Percentiles rank a stretch among this genome's conserved stretches.
Conservation (phyloP, 306 rosid genomes). For the Glycyrrhiza uralensis region DNA sequence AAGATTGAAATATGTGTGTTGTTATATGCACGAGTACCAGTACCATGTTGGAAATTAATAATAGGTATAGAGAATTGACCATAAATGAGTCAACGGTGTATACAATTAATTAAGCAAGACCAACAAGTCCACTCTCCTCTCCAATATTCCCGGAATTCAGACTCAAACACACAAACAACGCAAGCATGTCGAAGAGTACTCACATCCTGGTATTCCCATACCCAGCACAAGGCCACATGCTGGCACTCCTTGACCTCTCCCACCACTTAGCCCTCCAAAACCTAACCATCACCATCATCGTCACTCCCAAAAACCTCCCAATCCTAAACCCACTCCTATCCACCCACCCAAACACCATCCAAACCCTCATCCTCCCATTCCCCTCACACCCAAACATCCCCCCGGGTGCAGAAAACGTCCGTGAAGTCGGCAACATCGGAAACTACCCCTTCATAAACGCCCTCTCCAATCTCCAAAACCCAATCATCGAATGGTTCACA, state of each 20-base stretch:
- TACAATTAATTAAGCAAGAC: no score
- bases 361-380: constrained; percentile 52
- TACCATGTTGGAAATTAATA: no score
- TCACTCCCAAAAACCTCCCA: constrained; percentile 65
- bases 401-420: constrained; percentile 43
- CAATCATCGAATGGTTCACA: constrained; percentile 29
- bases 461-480: constrained; percentile 29
- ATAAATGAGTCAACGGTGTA: no score
- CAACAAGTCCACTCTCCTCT: no score
- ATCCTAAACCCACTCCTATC: constrained; percentile 46
- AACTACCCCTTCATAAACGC: constrained; percentile 41
- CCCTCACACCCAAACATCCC: constrained; percentile 66
- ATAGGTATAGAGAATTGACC: no score
- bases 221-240: constrained; percentile 80
- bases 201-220: constrained; percentile 64
- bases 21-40: no score
- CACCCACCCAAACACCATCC: constrained; percentile 42
- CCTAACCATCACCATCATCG: constrained; percentile 44
- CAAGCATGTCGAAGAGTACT: background rate
- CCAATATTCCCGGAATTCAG: no score
- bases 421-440: constrained; percentile 54
- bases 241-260: constrained; percentile 50
- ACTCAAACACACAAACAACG: no score
- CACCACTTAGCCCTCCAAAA: constrained; percentile 44
- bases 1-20: no score